These are phyloP conservation scores for Tolypocladium tropicale DNA, from an alignment of 2,329 filamentous ascomycete species.

Conservation along the genomic window DNA sequence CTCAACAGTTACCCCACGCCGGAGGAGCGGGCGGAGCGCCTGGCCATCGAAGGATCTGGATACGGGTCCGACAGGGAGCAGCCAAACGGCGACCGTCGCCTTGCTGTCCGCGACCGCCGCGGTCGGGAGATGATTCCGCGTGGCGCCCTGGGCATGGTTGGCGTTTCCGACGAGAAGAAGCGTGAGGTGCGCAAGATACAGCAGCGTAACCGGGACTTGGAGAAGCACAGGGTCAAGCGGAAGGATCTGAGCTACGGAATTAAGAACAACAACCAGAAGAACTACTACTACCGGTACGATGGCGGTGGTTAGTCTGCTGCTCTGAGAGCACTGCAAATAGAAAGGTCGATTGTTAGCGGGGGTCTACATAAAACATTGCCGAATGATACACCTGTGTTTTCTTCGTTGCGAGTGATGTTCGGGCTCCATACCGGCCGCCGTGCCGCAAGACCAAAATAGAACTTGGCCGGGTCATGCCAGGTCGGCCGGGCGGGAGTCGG, in stretches of 20 bases:
- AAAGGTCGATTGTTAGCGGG: not conserved
- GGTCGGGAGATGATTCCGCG: conserved; percentile 52
- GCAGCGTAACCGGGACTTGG: conserved; percentile 56
- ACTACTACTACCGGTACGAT: conserved; percentile 42
- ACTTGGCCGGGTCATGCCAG: not conserved
- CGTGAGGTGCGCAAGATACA: conserved; percentile 55
- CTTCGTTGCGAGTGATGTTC: too few species aligned
- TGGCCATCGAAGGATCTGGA: conserved; percentile 45
- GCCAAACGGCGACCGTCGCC: conserved; percentile 13
- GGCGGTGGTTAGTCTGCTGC: conserved; percentile 27
- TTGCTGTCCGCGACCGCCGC: conserved; percentile 17
- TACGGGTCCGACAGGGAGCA: conserved; percentile 22
- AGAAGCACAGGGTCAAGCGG: conserved; percentile 49
- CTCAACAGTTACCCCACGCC: conserved; percentile 71
- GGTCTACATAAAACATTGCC: not conserved
- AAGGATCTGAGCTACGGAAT: conserved; percentile 64
- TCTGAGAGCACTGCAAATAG: not conserved
- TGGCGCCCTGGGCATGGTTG: conserved; percentile 67
- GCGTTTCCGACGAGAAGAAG: conserved; percentile 68
- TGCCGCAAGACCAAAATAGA: not conserved
- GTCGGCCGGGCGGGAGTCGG: not conserved
- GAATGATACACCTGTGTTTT: not conserved
- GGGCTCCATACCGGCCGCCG: not conserved
- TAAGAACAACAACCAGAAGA: conserved; percentile 63
- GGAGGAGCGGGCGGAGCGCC: conserved; percentile 62